Conservation (phyloP, 2,329 filamentous ascomycete genomes). For the Xylaria sp. region DNA sequence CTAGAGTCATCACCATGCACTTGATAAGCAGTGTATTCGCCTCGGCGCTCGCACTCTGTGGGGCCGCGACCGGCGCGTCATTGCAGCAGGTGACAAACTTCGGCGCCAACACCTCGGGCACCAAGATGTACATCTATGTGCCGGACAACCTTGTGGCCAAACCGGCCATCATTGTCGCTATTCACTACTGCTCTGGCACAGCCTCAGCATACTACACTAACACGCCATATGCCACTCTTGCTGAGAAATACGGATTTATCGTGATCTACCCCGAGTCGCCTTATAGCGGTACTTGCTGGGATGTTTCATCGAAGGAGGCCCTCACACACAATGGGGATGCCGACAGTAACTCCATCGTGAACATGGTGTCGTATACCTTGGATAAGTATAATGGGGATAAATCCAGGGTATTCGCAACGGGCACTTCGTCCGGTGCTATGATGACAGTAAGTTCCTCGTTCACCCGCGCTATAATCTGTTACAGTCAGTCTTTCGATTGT, state of each 20-base stretch:
- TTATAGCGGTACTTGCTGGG: constrained; percentile 57
- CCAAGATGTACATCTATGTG: constrained; percentile 53
- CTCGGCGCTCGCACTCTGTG: constrained; percentile 24
- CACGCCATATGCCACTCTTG: constrained; percentile 53
- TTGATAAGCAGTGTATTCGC: constrained; percentile 12
- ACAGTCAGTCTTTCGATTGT: background rate
- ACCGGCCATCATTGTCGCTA: constrained; percentile 56
- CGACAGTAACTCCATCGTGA: constrained; percentile 61
- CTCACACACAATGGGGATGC: constrained; percentile 63
- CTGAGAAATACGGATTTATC: constrained; percentile 50
- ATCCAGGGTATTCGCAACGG: constrained; percentile 59
- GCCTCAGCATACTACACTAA: constrained; percentile 54
- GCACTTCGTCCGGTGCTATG: constrained; percentile 55
- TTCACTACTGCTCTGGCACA: constrained; percentile 60
- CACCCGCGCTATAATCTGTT: background rate
- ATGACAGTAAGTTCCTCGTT: constrained; percentile 47
- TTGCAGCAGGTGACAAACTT: constrained; percentile 39
- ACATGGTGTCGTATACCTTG: constrained; percentile 64
- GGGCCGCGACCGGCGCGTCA: constrained; percentile 25
- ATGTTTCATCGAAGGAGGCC: constrained; percentile 52
- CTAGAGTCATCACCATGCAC: constrained; percentile 8
- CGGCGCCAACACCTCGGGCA: constrained; percentile 46
- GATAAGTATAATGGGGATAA: constrained; percentile 57
- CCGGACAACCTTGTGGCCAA: constrained; percentile 44
- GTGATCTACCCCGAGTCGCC: constrained; percentile 62